Conservation (phyloP, 345 rosid species). For the Populus pruinosa region DNA sequence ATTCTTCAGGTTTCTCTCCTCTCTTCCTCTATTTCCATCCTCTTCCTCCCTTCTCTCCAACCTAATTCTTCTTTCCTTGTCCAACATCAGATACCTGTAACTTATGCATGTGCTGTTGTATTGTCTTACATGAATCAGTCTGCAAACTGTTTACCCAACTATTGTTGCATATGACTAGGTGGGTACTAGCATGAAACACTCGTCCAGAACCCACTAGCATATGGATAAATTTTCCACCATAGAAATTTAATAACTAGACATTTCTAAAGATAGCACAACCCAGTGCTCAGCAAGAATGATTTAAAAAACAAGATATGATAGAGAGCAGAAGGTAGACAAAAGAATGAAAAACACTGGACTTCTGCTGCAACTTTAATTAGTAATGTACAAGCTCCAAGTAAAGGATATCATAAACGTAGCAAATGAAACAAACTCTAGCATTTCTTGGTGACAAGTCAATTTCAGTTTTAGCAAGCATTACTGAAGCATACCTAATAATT, state of each 20-base stretch:
- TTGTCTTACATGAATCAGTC: background rate
- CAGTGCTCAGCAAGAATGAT: background rate
- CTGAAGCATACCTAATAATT: background rate
- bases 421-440: background rate
- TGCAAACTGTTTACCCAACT: background rate
- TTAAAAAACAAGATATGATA: background rate
- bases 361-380: background rate
- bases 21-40: background rate
- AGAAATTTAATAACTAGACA: background rate
- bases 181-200: background rate
- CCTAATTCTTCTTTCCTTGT: background rate
- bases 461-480: background rate
- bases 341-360: background rate
- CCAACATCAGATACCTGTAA: too few relatives aligned
- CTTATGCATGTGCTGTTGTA: background rate
- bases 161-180: background rate
- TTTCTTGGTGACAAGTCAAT: background rate
- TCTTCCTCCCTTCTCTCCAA: background rate
- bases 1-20: background rate
- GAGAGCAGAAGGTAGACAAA: background rate
- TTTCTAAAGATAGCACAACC: background rate
- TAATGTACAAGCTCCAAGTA: background rate
- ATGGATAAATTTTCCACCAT: background rate
- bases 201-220: background rate
- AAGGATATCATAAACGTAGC: background rate